Conservation (phyloP, 495 filamentous ascomycete genomes). For the Tuber umbilicatum region DNA sequence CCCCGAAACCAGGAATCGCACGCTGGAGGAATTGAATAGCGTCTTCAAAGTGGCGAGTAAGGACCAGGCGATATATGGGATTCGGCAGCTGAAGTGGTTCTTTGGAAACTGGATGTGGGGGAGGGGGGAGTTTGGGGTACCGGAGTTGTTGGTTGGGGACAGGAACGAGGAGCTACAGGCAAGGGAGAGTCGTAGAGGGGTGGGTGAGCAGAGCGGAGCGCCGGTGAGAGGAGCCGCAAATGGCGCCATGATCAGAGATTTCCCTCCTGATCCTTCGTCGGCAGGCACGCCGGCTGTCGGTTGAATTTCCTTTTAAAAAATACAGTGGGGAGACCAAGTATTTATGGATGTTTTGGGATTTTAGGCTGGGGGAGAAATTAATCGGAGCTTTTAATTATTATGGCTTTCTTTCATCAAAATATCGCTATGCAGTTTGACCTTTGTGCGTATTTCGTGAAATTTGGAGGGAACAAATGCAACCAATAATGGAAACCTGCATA, state of each 20-base stretch:
- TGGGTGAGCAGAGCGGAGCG: too few relatives aligned
- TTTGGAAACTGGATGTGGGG: neutral
- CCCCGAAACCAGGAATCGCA: conserved; percentile 71
- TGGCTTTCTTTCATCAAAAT: neutral
- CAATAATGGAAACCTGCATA: neutral
- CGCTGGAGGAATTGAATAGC: conserved; percentile 59
- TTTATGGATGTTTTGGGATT: neutral
- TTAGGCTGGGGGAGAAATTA: neutral
- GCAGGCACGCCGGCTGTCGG: too few relatives aligned
- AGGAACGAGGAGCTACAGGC: neutral
- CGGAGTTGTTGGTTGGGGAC: neutral
- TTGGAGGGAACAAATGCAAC: neutral
- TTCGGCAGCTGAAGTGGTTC: neutral
- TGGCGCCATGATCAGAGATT: too few relatives aligned
- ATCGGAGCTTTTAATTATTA: neutral
- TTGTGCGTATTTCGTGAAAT: neutral
- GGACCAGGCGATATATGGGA: neutral
- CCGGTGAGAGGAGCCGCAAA: too few relatives aligned
- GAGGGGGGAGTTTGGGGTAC: neutral
- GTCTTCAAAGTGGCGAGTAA: conserved; percentile 42
- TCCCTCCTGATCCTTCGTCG: neutral
- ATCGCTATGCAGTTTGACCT: neutral
- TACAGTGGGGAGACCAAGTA: neutral
- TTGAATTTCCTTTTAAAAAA: neutral
- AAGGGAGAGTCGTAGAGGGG: too few relatives aligned